Conservation (phyloP, 2,329 filamentous ascomycete genomes). For the Verticillium albo-atrum region DNA sequence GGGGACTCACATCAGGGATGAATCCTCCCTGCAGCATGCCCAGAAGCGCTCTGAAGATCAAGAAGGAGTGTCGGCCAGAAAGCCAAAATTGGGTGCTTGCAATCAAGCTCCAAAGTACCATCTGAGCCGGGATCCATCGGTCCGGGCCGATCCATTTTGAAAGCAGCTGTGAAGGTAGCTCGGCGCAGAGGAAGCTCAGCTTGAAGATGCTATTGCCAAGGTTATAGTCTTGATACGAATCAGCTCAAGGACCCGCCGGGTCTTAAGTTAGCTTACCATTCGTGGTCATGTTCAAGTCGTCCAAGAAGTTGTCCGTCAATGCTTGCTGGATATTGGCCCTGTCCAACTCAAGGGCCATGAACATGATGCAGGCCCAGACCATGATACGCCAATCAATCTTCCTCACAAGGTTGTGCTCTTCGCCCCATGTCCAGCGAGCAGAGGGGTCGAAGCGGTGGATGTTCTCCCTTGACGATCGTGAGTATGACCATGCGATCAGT, state of each 20-base stretch:
- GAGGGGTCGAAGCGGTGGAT: conserved; percentile 42
- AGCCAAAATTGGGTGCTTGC: conserved; percentile 30
- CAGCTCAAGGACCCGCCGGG: not conserved
- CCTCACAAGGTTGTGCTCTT: conserved; percentile 31
- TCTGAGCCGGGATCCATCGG: conserved; percentile 53
- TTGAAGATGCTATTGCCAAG: conserved; percentile 45
- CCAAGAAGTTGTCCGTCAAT: conserved; percentile 35
- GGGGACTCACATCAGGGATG: conserved; percentile 29
- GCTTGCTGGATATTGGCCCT: conserved; percentile 38
- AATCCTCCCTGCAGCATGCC: conserved; percentile 33
- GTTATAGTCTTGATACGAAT: conserved; percentile 32
- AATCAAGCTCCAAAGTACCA: conserved; percentile 48
- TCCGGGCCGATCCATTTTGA: conserved; percentile 41
- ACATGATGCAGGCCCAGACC: conserved; percentile 41
- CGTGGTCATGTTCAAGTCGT: conserved; percentile 32
- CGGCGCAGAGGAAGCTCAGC: conserved; percentile 46
- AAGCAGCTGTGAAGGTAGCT: conserved; percentile 55
- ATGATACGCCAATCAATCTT: conserved; percentile 33
- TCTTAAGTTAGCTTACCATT: conserved; percentile 26
- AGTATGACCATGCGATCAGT: not conserved
- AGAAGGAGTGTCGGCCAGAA: conserved; percentile 22
- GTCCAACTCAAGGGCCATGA: conserved; percentile 43
- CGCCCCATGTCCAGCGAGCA: conserved; percentile 35
- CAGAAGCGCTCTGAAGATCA: conserved; percentile 24
- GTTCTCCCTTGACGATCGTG: conserved; percentile 24